Percentiles rank a stretch among this genome's conserved stretches.
phyloP scores from a whole-genome alignment of 768 basidiomycete species.

The Naganishia vishniacii region DNA sequence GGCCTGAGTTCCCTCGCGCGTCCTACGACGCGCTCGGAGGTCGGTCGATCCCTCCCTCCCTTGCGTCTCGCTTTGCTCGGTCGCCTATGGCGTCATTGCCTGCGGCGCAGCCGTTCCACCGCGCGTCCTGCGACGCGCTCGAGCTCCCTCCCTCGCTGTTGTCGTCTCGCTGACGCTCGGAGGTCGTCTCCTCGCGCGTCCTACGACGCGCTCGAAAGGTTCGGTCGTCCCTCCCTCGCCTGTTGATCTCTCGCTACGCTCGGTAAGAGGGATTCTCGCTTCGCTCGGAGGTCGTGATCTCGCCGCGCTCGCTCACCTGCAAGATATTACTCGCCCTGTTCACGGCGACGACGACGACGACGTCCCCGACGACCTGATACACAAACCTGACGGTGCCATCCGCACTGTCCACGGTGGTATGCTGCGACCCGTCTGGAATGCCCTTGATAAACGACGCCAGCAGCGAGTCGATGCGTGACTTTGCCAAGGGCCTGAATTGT shows the following conservation, averaged over 20 bases:
- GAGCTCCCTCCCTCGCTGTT: too few species aligned
- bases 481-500: constrained; percentile 81
- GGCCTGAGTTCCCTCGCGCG: background rate
- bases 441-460: constrained; percentile 96
- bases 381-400: constrained; percentile 79
- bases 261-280: background rate
- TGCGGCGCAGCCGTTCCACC: too few species aligned
- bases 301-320: constrained; percentile 52
- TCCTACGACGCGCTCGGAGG: background rate
- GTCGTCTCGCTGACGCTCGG: too few species aligned
- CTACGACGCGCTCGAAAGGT: too few species aligned
- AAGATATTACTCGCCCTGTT: constrained; percentile 99
- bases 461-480: constrained; percentile 87
- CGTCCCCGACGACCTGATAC: constrained; percentile 91
- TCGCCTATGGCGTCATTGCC: too few species aligned
- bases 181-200: too few species aligned
- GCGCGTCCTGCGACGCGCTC: too few species aligned
- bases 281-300: background rate
- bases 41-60: too few species aligned
- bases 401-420: constrained; percentile 90
- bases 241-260: too few species aligned
- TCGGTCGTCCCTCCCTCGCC: too few species aligned
- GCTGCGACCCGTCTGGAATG: constrained; percentile 88
- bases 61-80: too few species aligned
- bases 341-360: constrained; percentile 94